A percentile compares a stretch with the other conserved stretches of the same genome.
Conservation (phyloP, 2,329 filamentous ascomycete genomes). For the Beauveria sp. region DNA sequence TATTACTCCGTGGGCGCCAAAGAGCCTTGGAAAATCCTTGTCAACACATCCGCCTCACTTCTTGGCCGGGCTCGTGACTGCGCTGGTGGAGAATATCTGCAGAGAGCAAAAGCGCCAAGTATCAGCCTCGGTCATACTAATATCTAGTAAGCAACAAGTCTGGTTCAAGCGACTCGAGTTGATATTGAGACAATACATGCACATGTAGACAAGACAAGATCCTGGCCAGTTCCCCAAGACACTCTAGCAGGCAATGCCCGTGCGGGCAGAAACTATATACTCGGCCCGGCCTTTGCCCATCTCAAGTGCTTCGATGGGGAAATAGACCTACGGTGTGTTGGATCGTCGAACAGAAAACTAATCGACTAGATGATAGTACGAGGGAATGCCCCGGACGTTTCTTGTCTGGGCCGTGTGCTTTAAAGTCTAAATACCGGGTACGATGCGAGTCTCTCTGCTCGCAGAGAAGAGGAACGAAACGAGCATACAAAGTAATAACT, state of each 20-base stretch:
- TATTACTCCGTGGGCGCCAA: background rate
- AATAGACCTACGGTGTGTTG: too few species aligned
- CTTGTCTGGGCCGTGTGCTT: background rate
- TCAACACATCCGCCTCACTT: background rate
- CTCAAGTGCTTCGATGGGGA: too few species aligned
- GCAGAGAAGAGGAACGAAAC: background rate
- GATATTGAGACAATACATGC: background rate
- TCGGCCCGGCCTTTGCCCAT: background rate
- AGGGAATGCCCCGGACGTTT: background rate
- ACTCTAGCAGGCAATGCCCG: background rate
- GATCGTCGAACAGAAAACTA: too few species aligned
- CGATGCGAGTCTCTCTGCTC: background rate
- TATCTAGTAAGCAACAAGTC: background rate
- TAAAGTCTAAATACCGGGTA: background rate
- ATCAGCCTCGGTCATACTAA: background rate
- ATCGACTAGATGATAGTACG: too few species aligned
- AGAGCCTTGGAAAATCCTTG: background rate
- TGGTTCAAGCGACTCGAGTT: too few species aligned
- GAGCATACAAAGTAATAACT: background rate
- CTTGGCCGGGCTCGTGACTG: background rate
- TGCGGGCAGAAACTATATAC: background rate
- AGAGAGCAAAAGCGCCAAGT: background rate
- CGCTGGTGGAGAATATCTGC: background rate
- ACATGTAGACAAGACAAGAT: background rate
- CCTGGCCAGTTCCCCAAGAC: background rate